phyloP scores from a whole-genome alignment of 352 stramenopile genomes.

The Elongisporangium senticosum region DNA sequence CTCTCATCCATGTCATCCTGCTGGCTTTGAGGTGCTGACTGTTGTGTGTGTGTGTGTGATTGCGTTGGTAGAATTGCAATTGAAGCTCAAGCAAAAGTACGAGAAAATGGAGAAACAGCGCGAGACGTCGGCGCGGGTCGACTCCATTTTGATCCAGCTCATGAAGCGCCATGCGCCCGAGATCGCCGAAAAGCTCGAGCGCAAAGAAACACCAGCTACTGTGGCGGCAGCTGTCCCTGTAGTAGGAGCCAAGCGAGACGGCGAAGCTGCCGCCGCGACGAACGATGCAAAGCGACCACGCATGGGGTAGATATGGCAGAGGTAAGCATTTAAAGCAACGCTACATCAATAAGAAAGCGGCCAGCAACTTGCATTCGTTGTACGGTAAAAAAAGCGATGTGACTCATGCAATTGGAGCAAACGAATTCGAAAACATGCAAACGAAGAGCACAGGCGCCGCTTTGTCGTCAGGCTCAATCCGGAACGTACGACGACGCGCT shows the following conservation, averaged over 20 bases:
- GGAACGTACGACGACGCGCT: too few relatives aligned
- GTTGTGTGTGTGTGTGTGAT: background rate
- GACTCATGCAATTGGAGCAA: background rate
- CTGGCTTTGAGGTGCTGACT: background rate
- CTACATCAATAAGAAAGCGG: background rate
- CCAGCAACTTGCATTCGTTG: background rate
- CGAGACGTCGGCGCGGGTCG: conserved; percentile 76
- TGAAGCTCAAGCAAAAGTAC: conserved; percentile 85
- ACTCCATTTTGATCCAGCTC: conserved; percentile 78
- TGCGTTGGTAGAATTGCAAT: conserved; percentile 50
- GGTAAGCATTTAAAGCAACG: background rate
- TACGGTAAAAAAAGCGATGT: too few relatives aligned
- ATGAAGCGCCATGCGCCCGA: conserved; percentile 86
- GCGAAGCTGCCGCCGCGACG: conserved; percentile 4
- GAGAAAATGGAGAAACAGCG: conserved; percentile 86
- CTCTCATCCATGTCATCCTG: background rate
- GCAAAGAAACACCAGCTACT: conserved; percentile 21
- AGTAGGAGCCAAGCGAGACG: conserved; percentile 23
- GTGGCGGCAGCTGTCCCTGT: conserved; percentile 1
- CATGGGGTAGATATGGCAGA: conserved; percentile 19
- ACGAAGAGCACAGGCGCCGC: background rate
- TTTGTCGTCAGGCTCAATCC: background rate
- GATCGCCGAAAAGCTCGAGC: conserved; percentile 72
- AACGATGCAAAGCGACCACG: conserved; percentile 65
- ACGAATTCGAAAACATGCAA: background rate